Evolutionary conservation across 805 yeast species (phyloP).

Genomic region (Wickerhamomyces sydowiorum): DNA sequence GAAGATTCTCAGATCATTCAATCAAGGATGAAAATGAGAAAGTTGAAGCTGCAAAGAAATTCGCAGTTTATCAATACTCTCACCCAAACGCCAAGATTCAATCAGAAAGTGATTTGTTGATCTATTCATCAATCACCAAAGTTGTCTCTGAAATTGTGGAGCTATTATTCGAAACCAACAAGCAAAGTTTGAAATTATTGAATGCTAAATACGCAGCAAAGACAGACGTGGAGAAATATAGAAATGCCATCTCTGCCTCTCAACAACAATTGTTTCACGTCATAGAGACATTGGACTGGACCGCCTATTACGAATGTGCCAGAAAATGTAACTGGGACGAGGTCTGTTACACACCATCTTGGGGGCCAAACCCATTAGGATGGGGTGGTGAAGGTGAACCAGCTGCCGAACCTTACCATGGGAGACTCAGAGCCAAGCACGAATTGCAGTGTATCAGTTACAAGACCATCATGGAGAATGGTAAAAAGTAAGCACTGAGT

Average conservation of each 20-base stretch:
- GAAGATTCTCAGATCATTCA: conserved; percentile 33
- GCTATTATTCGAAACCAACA: conserved; percentile 30
- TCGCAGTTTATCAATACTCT: conserved; percentile 41
- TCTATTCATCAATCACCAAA: conserved; percentile 41
- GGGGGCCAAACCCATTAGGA: conserved; percentile 55
- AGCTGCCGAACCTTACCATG: conserved; percentile 5
- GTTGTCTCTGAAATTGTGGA: conserved; percentile 35
- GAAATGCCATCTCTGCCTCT: background rate
- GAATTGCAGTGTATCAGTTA: conserved; percentile 15
- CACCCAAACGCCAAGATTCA: conserved; percentile 34
- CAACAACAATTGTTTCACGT: conserved; percentile 12
- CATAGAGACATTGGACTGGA: conserved; percentile 33
- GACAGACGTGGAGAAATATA: conserved; percentile 11
- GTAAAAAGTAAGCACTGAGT: too few species aligned
- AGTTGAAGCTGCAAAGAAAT: conserved; percentile 22
- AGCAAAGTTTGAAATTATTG: conserved; percentile 24
- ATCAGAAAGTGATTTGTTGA: conserved; percentile 37
- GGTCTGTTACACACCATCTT: conserved; percentile 51
- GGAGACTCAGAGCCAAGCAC: conserved; percentile 18
- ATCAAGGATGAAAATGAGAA: conserved; percentile 9
- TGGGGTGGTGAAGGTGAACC: conserved; percentile 26
- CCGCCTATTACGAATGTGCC: conserved; percentile 36
- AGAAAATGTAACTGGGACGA: conserved; percentile 39
- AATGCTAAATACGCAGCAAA: conserved; percentile 13
- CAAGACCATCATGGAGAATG: background rate